Base-by-base conservation (phyloP, 208 protist species). In the Zelonia costaricensis region DNA sequence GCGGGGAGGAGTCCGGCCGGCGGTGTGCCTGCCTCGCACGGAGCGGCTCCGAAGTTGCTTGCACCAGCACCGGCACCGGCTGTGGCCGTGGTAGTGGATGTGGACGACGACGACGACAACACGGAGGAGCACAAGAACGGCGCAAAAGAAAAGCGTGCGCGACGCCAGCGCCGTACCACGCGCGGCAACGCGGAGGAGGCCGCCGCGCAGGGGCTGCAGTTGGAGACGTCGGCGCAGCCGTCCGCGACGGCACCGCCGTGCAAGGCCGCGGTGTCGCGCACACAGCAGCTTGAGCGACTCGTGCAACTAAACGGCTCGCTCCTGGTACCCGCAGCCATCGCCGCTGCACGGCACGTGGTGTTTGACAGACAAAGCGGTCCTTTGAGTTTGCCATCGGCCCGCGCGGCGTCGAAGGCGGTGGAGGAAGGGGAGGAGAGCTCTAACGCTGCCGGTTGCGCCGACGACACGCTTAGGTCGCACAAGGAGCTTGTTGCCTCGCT, bases 51-150 rank as follows among this genome's bases (percentile, higher is more conserved):
- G 18, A 55, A 40, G 12, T 2, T 30, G 13, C 52, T 18, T 9
- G 5, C 20, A 13, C 10, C 55, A 3, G 27, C 20, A 22, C 3
- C 33, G 1, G 28, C 42, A 16, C 9, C 27, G n/a, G 51, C 45
- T 4, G 43, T 57, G 52, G 52, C 40, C 23, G 52, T 66, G 18
- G 30, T 57, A 4, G 59, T 62, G 1, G 61, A 57, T n/a, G 61
- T 67, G 31, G 61, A 67, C 38, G 51, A 36, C n/a, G 49, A 57
- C 20, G 48, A 57, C 1, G 49, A 55, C 12, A 28, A 57, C 4
- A 12, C 15, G 22, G 31, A 48, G 44, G 44, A 15, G 12, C 20
- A 55, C 18, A 22, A 40, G 18, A 20, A 55, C 49, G 27, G 4
- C 16, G 49, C 4, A 43, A 31, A 23, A 15, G 22, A 15, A 31